Evolutionary conservation across 139 green algal genomes (phyloP), one percentile per base, ranked within the genome.

Genomic region (Chlorella vulgaris): DNA sequence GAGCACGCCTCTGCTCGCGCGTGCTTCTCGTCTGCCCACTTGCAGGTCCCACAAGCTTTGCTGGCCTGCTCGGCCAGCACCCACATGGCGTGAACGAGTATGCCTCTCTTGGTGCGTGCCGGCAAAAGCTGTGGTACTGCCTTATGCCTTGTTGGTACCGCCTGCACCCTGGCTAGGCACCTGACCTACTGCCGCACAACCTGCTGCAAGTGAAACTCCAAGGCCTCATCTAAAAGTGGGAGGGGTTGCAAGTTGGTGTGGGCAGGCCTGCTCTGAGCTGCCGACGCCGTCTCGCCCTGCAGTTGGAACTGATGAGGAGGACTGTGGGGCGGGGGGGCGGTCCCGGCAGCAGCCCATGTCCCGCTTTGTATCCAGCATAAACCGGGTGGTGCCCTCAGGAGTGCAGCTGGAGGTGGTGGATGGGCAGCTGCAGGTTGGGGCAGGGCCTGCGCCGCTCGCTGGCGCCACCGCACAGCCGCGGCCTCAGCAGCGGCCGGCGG

Each of bases 21-120:
- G n/a, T n/a, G n/a, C n/a, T n/a, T n/a, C n/a, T n/a, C n/a, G n/a
- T n/a, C n/a, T n/a, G n/a, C n/a, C n/a, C n/a, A n/a, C n/a, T 3
- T 26, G 39, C 58, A 80, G 74, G 74, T 19, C 74, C 74, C 74
- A 71, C 74, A 19, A 80, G 53, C 58, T 80, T 80, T 60, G 61
- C 58, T 7, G 74, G 74, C 28, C 58, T 80, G 74, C 24, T 22
- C 0, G 26, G 35, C 31, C 26, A 67, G 1, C 21, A 28, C 18
- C 55, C 35, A 5, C 36, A 68, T 35, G n/a, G 31, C 13, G 53
- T 79, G 33, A 68, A 79, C 36, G 51, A 79, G 73, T 79, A 79
- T 18, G 73, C 53, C 8, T 67, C 55, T 33, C 31, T 79, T 53
- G 73, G 73, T 79, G 73, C 24, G 73, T n/a, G 38, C 73, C 53